phyloP scores from a whole-genome alignment of 2,329 filamentous ascomycete genomes.

The Aspergillus persii region DNA sequence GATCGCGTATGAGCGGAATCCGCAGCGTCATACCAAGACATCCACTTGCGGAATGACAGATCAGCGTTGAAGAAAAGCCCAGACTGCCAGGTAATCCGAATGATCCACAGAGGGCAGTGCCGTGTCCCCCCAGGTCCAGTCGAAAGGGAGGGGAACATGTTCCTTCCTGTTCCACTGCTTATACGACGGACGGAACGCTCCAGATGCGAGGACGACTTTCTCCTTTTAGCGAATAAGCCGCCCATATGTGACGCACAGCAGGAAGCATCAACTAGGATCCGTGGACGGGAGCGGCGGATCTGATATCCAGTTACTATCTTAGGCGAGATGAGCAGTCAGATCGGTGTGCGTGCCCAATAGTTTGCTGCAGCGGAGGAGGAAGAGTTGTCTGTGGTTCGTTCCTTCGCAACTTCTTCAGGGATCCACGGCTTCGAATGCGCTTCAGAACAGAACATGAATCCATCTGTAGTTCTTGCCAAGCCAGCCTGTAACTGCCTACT shows the following conservation, averaged over 20 bases:
- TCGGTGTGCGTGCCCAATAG: background rate
- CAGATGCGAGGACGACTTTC: background rate
- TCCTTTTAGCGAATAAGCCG: background rate
- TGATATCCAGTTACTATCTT: background rate
- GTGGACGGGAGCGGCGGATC: background rate
- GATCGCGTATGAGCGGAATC: background rate
- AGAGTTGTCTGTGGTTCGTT: background rate
- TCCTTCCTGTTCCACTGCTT: background rate
- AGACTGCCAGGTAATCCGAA: background rate
- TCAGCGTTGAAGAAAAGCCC: background rate
- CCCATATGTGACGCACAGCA: background rate
- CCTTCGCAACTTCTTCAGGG: background rate
- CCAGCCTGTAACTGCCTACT: background rate
- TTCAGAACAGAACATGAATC: background rate
- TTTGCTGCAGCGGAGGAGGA: background rate
- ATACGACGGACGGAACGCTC: background rate
- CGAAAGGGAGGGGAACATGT: background rate
- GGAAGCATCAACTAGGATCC: background rate
- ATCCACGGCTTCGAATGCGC: background rate
- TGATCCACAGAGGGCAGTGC: background rate
- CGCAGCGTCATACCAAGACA: background rate
- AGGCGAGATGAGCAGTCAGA: background rate
- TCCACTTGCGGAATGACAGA: background rate
- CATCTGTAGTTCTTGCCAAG: background rate
- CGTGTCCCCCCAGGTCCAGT: background rate